Evolutionary conservation across 495 filamentous ascomycete species (phyloP).

Genomic region (Daldinia childiae): DNA sequence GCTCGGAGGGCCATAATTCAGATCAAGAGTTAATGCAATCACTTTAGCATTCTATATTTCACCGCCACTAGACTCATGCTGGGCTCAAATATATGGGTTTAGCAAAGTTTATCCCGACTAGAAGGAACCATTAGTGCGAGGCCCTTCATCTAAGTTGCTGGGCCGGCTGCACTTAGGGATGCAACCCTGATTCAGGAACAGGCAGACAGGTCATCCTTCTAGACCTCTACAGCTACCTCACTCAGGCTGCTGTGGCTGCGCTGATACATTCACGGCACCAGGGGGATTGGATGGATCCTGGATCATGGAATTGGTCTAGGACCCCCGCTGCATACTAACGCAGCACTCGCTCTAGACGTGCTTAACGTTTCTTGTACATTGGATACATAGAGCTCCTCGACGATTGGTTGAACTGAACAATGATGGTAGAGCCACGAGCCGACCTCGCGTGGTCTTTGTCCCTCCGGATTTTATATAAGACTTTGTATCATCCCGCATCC

Average conservation of each 20-base stretch:
- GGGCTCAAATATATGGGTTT: conserved; percentile 4
- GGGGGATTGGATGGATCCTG: conserved; percentile 34
- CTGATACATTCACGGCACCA: conserved; percentile 38
- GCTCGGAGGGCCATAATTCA: conserved; percentile 13
- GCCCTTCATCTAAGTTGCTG: conserved; percentile 12
- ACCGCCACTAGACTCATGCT: conserved; percentile 16
- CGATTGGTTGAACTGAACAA: conserved; percentile 32
- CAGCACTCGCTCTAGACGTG: conserved; percentile 14
- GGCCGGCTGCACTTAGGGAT: conserved; percentile 13
- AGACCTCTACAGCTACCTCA: conserved; percentile 11
- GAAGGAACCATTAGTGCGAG: conserved; percentile 18
- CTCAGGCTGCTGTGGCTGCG: conserved; percentile 9
- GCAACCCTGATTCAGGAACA: conserved; percentile 34
- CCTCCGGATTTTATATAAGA: conserved; percentile 33
- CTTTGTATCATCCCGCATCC: conserved; percentile 15
- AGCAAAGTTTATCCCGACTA: conserved; percentile 12
- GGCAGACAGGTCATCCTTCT: conserved; percentile 29
- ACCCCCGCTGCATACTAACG: conserved; percentile 18
- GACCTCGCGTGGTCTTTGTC: conserved; percentile 33
- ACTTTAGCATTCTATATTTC: conserved; percentile 13
- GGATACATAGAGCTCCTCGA: conserved; percentile 1
- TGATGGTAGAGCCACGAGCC: conserved; percentile 21
- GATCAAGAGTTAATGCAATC: conserved; percentile 19
- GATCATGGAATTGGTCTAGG: conserved; percentile 23
- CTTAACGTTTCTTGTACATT: conserved; percentile 25